Evolutionary conservation across 768 basidiomycete species (phyloP), one percentile per base, ranked within the genome.

Genomic region (Lactifluus rugatus): DNA sequence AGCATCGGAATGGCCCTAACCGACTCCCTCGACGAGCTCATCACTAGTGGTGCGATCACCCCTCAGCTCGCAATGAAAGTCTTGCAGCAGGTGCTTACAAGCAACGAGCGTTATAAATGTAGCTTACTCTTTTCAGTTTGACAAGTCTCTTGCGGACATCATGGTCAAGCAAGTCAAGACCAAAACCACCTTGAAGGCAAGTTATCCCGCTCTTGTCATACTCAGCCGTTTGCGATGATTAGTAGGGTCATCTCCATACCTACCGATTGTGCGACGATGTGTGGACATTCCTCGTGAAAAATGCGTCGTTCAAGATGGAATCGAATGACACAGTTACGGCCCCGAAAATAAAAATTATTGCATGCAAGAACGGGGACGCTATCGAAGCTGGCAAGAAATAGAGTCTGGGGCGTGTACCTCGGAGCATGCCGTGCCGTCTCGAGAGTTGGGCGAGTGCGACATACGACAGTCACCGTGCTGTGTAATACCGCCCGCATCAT

Each of bases 21-120:
- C 14, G 96, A 99, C 76, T 93, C 95, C 64, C 82, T 99, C 66
- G 96, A 99, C 74, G 95, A 98, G 74, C 82, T 99, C 64, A 97
- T 99, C 66, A 95, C 93, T 47, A 89, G 87, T 68, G 95, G 95
- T 2, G 84, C 90, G 50, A 99, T 99, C 67, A 95, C 93, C 19
- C 95, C 95, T 13, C 95, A 98, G 74, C 72, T 98, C 65, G 96
- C 95, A n/a, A 92, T 97, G 87, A 91, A 95, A 72, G 92, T 96
- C n/a, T 73, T 98, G 58, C 87, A 89, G 69, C 95, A 97, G 89
- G 95, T 96, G 65, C 62, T 51, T 34, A 39, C 28, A 36, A 23
- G 23, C 44, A 46, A 51, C 57, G 34, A 45, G 44, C 37, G 19
- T 52, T 48, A 34, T 36, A 17, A 42, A 11, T 49, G 36, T 57